Evolutionary conservation across 2,329 filamentous ascomycete genomes (phyloP).

Genomic region (Penicillium capsulatum): DNA sequence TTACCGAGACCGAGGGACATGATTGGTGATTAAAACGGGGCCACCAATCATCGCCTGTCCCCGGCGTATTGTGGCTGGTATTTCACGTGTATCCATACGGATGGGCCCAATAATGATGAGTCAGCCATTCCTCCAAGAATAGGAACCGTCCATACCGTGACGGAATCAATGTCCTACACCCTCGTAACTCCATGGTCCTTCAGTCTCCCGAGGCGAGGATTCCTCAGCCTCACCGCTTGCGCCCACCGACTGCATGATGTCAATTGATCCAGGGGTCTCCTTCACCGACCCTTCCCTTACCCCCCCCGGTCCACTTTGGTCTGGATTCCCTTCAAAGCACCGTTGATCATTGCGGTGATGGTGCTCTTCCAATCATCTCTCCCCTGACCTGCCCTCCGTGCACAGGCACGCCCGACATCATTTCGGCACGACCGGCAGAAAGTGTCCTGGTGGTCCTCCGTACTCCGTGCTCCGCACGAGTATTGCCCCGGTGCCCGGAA

Average conservation of each 20-base stretch:
- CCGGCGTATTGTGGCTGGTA: no score
- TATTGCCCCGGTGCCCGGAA: no score
- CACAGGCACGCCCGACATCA: no score
- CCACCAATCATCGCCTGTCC: no score
- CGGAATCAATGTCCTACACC: not conserved
- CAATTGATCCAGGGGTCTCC: conserved; percentile 17
- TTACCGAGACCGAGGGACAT: conserved; percentile 3
- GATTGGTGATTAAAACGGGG: conserved; percentile 10
- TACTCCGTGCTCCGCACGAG: no score
- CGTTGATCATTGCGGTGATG: conserved; percentile 12
- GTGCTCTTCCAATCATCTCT: conserved; percentile 2
- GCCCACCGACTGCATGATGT: conserved; percentile 8
- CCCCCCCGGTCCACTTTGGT: conserved; percentile 15
- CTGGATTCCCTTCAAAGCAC: conserved; percentile 12
- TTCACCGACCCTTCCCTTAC: conserved; percentile 8
- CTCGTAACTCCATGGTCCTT: no score
- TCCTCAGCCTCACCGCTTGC: conserved; percentile 17
- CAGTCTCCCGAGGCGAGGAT: no score
- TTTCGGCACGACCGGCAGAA: no score
- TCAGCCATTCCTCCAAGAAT: conserved; percentile 24
- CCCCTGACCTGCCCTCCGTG: no score
- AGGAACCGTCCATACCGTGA: conserved; percentile 1
- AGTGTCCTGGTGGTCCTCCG: no score
- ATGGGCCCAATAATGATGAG: conserved; percentile 23
- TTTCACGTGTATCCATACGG: no score